phyloP scores from a whole-genome alignment of 1,284 basidiomycete genomes.

The Somion occarium region DNA sequence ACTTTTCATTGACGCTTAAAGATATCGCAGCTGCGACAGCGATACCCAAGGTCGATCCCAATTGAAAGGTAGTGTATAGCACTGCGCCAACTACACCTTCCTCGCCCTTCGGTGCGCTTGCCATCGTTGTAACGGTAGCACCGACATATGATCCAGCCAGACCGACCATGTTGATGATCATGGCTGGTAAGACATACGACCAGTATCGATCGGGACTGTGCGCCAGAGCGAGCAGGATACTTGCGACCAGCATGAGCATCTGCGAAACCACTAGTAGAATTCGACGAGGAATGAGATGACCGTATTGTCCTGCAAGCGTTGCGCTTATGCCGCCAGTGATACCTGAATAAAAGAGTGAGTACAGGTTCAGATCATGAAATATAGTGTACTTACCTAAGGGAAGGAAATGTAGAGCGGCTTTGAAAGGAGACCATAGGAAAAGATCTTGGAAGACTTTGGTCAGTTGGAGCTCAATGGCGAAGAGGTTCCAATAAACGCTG shows the following conservation, averaged over 20 bases:
- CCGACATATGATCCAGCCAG: constrained; percentile 9
- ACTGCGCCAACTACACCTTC: constrained; percentile 13
- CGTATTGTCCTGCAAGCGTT: constrained; percentile 5
- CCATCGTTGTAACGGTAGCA: constrained; percentile 9
- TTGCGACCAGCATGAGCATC: constrained; percentile 6
- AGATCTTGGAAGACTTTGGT: constrained; percentile 11
- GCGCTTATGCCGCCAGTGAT: constrained; percentile 7
- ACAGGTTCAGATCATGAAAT: neutral
- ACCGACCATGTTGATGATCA: constrained; percentile 11
- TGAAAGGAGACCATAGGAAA: constrained; percentile 10
- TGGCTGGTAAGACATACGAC: constrained; percentile 12
- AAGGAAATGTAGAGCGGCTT: constrained; percentile 8
- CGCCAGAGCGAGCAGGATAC: constrained; percentile 10
- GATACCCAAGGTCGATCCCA: constrained; percentile 10
- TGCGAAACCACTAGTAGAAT: constrained; percentile 9
- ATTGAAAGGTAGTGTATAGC: constrained; percentile 12
- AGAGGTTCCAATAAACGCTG: constrained; percentile 11
- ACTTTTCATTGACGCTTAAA: constrained; percentile 2
- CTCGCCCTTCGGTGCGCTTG: constrained; percentile 9
- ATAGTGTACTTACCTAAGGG: constrained; percentile 7
- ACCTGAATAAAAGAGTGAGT: neutral
- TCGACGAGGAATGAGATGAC: constrained; percentile 10
- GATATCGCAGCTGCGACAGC: constrained; percentile 9
- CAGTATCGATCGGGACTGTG: constrained; percentile 5
- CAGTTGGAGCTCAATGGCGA: constrained; percentile 7